Percentiles rank a stretch among this genome's conserved stretches.
These are phyloP conservation scores for Boletales sp. DNA, from an alignment of 768 basidiomycete genomes.

Conservation along the genomic window DNA sequence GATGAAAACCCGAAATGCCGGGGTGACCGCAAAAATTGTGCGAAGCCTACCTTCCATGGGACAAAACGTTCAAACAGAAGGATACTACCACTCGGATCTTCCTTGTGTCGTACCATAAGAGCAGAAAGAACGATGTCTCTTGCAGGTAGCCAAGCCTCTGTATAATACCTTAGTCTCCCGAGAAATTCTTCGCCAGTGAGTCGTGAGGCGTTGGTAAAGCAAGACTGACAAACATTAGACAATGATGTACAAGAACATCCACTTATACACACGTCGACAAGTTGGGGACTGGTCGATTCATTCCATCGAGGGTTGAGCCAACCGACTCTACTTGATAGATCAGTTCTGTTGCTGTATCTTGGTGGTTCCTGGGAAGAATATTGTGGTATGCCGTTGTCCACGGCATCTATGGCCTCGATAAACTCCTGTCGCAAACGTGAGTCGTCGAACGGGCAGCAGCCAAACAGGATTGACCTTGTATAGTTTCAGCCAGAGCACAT, in stretches of 20 bases:
- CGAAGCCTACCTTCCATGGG: conserved; percentile 75
- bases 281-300: conserved; percentile 59
- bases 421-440: conserved; percentile 57
- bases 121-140: conserved; percentile 71
- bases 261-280: conserved; percentile 61
- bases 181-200: conserved; percentile 87
- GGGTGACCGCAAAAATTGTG: background rate
- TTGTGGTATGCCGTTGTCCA: conserved; percentile 92
- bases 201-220: conserved; percentile 74
- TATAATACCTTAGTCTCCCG: conserved; percentile 73
- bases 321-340: conserved; percentile 80
- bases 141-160: conserved; percentile 90
- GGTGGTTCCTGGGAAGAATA: conserved; percentile 65
- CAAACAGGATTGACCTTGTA: conserved; percentile 57
- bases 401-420: conserved; percentile 90
- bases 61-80: conserved; percentile 75
- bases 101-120: conserved; percentile 47
- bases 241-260: background rate
- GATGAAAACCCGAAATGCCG: conserved; percentile 10
- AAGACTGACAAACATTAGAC: conserved; percentile 42
- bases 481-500: conserved; percentile 80
- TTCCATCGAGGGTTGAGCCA: conserved; percentile 93
- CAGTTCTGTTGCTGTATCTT: conserved; percentile 74
- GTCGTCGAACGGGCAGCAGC: background rate
- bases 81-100: conserved; percentile 74